Base-by-base conservation (phyloP, 1,139 yeast species). In the Sugiyamaella pinicola region DNA sequence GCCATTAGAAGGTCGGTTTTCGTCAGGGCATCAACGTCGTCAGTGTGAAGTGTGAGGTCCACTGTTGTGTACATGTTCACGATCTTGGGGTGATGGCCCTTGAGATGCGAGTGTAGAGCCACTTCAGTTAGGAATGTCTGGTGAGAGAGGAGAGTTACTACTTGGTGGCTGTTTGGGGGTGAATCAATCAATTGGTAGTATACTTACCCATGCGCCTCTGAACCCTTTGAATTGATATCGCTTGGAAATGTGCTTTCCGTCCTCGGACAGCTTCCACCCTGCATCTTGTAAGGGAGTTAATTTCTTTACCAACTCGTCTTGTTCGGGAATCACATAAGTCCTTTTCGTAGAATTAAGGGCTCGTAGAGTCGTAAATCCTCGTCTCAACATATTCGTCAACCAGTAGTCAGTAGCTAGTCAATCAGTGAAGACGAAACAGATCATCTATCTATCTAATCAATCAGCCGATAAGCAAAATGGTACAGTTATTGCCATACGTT, bases 41-140 rank as follows among this genome's bases (percentile, higher is more conserved):
- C 95, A 0, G 95, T 87, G 2, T 85, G 80, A 40, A 87, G 68
- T 28, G 75, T 74, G 2, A 87, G 61, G 12, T 73, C 72, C 0
- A 87, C 88, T 41, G 72, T 69, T 61, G 83, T 87, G 64, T 87
- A 87, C 0, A 82, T 61, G 37, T 60, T 64, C 41, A 55, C 59
- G 18, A 64, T 64, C 10, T 51, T 49, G 4, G 96, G 95, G 65
- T 88, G 96, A 62, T 88, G 96, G 24, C 82, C 84, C 62, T 74
- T 69, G 1, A 72, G 62, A 63, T 85, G 87, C 0, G 89, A 78
- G 44, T 81, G 71, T 69, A 80, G 70, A 1, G 90, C 82, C 1
- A 87, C 79, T 52, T 77, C 76, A 26, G 81, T 83, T 22, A 88
- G 70, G 62, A 86, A 86, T 4, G 76, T 74, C 72, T 67, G 62